Conservation (phyloP, 139 green algal species). For the Microglena sp. region DNA sequence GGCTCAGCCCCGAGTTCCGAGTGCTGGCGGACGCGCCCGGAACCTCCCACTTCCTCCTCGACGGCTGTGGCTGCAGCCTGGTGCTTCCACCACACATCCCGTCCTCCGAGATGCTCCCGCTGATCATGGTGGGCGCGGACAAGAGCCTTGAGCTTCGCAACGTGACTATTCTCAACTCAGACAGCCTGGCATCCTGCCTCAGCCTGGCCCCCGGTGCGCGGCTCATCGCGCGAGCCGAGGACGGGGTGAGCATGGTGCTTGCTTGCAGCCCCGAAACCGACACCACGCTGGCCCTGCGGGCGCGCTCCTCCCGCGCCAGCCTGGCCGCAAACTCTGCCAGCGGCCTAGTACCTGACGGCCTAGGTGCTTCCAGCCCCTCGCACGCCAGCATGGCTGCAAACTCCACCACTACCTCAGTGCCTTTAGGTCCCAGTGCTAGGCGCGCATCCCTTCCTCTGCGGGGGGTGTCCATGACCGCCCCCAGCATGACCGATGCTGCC, state of each 20-base stretch:
- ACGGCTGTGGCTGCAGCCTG: constrained; percentile 52
- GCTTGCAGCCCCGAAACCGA: too few relatives aligned
- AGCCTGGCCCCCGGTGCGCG: constrained; percentile 27
- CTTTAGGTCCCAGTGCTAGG: too few relatives aligned
- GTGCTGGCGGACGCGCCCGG: constrained; percentile 71
- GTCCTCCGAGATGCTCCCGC: constrained; percentile 52
- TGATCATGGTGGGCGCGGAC: constrained; percentile 71
- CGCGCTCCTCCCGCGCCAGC: too few relatives aligned
- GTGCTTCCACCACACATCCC: constrained; percentile 47
- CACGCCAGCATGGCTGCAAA: too few relatives aligned
- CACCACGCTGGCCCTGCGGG: too few relatives aligned
- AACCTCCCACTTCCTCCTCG: constrained; percentile 47
- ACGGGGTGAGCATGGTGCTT: constrained; percentile 31
- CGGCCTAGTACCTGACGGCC: not conserved
- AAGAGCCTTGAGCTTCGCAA: constrained; percentile 72
- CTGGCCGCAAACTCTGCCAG: too few relatives aligned
- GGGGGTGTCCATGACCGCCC: too few relatives aligned
- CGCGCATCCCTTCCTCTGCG: too few relatives aligned
- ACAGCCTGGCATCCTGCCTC: constrained; percentile 52
- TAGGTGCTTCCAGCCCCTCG: not conserved
- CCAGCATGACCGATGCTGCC: too few relatives aligned
- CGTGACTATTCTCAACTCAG: constrained; percentile 57
- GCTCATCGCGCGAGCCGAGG: constrained; percentile 28
- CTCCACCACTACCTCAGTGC: too few relatives aligned
- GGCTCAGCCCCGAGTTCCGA: constrained; percentile 68